phyloP scores from a whole-genome alignment of 768 basidiomycete species.

The Chlorophyllum brunneum region DNA sequence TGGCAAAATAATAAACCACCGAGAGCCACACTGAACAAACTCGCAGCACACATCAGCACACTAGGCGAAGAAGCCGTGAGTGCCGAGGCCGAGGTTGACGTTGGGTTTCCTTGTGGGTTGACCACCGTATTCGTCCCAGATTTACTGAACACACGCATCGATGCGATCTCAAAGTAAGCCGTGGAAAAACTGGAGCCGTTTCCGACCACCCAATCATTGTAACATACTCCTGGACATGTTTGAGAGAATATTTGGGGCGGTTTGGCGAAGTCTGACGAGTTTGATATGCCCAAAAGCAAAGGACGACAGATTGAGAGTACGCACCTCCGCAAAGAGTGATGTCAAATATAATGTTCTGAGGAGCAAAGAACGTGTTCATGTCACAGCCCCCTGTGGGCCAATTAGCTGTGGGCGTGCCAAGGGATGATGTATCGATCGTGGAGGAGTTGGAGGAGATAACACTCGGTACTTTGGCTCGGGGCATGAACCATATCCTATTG shows the following conservation, averaged over 20 bases:
- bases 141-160: slow-evolving; percentile 32
- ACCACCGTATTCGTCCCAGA: slow-evolving; percentile 22
- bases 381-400: slow-evolving; percentile 59
- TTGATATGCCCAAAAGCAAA: slow-evolving; percentile 10
- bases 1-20: neutral
- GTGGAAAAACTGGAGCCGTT: slow-evolving; percentile 55
- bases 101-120: too few relatives aligned
- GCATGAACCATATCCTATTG: slow-evolving; percentile 61
- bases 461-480: slow-evolving; percentile 44
- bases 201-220: slow-evolving; percentile 67
- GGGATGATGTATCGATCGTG: slow-evolving; percentile 47
- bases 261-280: slow-evolving; percentile 44
- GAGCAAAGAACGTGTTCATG: slow-evolving; percentile 48
- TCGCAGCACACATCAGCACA: neutral
- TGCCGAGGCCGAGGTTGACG: slow-evolving; percentile 1
- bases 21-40: slow-evolving; percentile 1
- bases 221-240: slow-evolving; percentile 66
- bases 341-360: slow-evolving; percentile 68
- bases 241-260: slow-evolving; percentile 45
- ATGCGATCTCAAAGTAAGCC: slow-evolving; percentile 72
- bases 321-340: slow-evolving; percentile 67
- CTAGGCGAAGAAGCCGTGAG: neutral
- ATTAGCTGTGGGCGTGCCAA: slow-evolving; percentile 68
- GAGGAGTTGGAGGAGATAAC: slow-evolving; percentile 44
- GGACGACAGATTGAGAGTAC: slow-evolving; percentile 10